Evolutionary conservation across 192 early-diverging fungal species (phyloP).

Genomic region (Cladochytrium replicatum): DNA sequence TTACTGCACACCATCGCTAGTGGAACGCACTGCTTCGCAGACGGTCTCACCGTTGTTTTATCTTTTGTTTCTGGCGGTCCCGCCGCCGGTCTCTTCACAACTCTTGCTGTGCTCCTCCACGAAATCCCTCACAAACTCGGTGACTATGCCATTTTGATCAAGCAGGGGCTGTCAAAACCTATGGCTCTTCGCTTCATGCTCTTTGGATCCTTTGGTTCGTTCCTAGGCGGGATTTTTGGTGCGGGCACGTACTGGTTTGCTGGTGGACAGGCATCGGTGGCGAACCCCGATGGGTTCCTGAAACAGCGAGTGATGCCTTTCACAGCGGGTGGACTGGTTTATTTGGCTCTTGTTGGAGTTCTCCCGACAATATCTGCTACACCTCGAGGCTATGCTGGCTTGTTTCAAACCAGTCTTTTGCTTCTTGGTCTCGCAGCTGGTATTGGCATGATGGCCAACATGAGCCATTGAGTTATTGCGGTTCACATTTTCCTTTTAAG

Average conservation of each 20-base stretch:
- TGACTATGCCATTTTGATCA: slow-evolving; percentile 79
- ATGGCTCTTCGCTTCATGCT: slow-evolving; percentile 70
- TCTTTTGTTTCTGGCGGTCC: slow-evolving; percentile 77
- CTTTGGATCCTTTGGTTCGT: slow-evolving; percentile 70
- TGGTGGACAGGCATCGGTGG: slow-evolving; percentile 20
- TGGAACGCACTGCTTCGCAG: slow-evolving; percentile 77
- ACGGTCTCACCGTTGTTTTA: slow-evolving; percentile 73
- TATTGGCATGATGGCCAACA: background rate
- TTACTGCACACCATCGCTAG: slow-evolving; percentile 78
- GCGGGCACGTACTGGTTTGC: slow-evolving; percentile 63
- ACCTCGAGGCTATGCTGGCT: background rate
- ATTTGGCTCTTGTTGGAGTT: slow-evolving; percentile 77
- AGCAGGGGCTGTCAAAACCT: slow-evolving; percentile 65
- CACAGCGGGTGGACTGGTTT: slow-evolving; percentile 79
- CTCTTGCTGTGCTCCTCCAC: slow-evolving; percentile 79
- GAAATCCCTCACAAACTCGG: slow-evolving; percentile 85
- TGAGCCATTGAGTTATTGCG: background rate
- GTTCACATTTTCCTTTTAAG: no score
- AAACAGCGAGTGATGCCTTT: slow-evolving; percentile 79
- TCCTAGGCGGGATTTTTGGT: slow-evolving; percentile 65
- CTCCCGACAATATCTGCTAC: slow-evolving; percentile 54
- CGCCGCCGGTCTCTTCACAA: slow-evolving; percentile 71
- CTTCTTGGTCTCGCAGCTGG: background rate
- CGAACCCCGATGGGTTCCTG: slow-evolving; percentile 47
- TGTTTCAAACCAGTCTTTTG: background rate